Evolutionary conservation across 2,329 filamentous ascomycete species (phyloP), one percentile per base, ranked within the genome.

Genomic region (Epichloe bromicola): DNA sequence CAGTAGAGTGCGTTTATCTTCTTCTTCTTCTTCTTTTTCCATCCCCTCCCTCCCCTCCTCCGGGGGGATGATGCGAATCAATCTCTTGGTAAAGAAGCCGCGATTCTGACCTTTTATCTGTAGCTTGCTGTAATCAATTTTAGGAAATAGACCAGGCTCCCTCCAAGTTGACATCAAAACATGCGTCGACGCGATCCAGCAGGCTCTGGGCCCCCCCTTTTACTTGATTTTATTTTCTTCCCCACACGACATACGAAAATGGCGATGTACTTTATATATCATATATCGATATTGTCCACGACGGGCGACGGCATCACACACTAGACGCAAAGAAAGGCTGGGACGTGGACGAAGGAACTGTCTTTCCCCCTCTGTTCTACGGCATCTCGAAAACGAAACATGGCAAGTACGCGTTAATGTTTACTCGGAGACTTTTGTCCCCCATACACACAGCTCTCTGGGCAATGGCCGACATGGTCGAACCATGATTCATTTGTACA

Each of bases 111-210:
- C 19, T 40, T 17, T 19, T 10, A 12, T 11, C 26, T n/a, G 19
- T 37, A 50, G 73, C 70, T 76, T 57, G 74, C 74, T 36, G 67
- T 76, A 37, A 76, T 76, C 53, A 74, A 73, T 58, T 76, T 76
- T 54, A 67, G 71, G 59, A 66, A 65, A 65, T 71, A 59, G 59
- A 40, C 33, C 23, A 45, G n/a, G 33, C 46, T 39, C 26, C 10
- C 8, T 39, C 34, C 12, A 15, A 15, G 4, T 11, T 30, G 51
- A 12, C 15, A 23, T n/a, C 5, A n/a, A 11, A 40, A 5, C 39
- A 37, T 33, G 38, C 26, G 30, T 38, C 39, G 34, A 48, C 45
- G 26, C 11, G 20, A 46, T 38, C 42, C 43, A 44, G 43, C 51
- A 44, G 51, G 47, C 33, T 34, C 51, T 50, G 43, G 26, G 10